Percentiles rank a stretch among this genome's conserved stretches.
phyloP scores from a whole-genome alignment of 345 rosid species.

The Eucalyptus caleyi region DNA sequence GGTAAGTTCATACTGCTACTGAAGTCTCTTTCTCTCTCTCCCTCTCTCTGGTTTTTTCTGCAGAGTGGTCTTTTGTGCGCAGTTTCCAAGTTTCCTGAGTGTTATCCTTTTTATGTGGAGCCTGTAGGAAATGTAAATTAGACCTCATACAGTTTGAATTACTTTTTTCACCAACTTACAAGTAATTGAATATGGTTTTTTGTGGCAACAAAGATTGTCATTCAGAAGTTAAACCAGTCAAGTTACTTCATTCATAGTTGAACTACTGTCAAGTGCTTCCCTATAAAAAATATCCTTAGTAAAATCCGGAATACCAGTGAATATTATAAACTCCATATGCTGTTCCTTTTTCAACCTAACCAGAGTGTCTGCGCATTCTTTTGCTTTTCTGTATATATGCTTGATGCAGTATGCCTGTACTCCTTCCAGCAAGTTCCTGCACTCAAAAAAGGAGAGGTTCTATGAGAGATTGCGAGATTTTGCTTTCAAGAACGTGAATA shows the following conservation, averaged over 20 bases:
- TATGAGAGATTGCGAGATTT: background rate
- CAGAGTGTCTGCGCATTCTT: background rate
- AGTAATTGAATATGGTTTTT: background rate
- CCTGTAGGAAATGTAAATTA: background rate
- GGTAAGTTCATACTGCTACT: constrained; percentile 26
- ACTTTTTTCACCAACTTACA: background rate
- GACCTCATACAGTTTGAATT: background rate
- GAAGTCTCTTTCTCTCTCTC: background rate
- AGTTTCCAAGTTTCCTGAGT: background rate
- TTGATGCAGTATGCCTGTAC: background rate
- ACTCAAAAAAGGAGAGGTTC: background rate
- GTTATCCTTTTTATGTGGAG: background rate
- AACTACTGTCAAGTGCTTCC: background rate
- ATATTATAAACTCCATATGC: background rate
- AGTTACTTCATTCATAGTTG: background rate
- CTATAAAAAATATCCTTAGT: background rate
- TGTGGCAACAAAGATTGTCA: background rate
- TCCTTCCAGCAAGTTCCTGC: background rate
- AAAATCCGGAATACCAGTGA: background rate
- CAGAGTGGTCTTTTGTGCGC: background rate
- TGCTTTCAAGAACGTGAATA: background rate
- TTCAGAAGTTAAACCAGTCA: background rate
- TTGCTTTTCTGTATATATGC: background rate
- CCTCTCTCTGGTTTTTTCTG: background rate
- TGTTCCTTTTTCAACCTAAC: background rate